A percentile compares a stretch with the other conserved stretches of the same genome.
These are phyloP conservation scores for Microdochium nivale DNA, from an alignment of 2,329 filamentous ascomycete genomes.

Conservation along the genomic window DNA sequence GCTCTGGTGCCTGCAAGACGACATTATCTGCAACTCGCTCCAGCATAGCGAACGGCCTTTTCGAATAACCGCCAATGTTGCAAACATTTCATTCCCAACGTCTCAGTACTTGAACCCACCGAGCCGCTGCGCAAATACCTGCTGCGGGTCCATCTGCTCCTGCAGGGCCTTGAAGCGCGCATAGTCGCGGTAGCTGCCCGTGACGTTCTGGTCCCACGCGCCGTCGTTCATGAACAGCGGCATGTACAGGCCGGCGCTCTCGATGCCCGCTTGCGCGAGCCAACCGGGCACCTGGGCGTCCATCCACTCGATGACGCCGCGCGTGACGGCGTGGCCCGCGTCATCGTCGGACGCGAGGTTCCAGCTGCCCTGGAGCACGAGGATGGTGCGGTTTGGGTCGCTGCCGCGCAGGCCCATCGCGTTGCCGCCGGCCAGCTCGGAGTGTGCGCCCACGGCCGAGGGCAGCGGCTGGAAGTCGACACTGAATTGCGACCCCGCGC, in stretches of 20 bases:
- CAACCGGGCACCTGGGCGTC: constrained; percentile 12
- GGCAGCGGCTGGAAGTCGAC: constrained; percentile 24
- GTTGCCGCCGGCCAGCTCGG: constrained; percentile 13
- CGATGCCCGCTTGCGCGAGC: constrained; percentile 6
- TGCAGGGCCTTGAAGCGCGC: constrained; percentile 21
- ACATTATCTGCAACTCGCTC: background rate
- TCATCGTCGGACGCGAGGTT: constrained; percentile 8
- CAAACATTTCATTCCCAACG: background rate
- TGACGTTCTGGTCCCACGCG: constrained; percentile 21
- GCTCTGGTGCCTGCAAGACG: background rate
- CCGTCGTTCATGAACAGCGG: constrained; percentile 26
- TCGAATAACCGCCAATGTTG: background rate
- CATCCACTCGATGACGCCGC: constrained; percentile 10
- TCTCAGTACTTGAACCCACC: constrained; percentile 16
- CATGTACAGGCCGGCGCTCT: constrained; percentile 12
- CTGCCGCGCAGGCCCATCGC: constrained; percentile 12
- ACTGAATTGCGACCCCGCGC: constrained; percentile 14
- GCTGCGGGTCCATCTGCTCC: constrained; percentile 17
- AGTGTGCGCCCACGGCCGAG: constrained; percentile 11
- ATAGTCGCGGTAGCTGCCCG: constrained; percentile 17
- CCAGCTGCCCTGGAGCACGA: constrained; percentile 18
- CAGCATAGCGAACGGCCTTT: background rate
- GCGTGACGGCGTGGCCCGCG: constrained; percentile 8
- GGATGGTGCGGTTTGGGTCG: constrained; percentile 13
- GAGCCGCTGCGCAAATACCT: constrained; percentile 15